These are phyloP conservation scores for Aspergillus sp. DNA, from an alignment of 2,329 filamentous ascomycete genomes.

Conservation along the genomic window DNA sequence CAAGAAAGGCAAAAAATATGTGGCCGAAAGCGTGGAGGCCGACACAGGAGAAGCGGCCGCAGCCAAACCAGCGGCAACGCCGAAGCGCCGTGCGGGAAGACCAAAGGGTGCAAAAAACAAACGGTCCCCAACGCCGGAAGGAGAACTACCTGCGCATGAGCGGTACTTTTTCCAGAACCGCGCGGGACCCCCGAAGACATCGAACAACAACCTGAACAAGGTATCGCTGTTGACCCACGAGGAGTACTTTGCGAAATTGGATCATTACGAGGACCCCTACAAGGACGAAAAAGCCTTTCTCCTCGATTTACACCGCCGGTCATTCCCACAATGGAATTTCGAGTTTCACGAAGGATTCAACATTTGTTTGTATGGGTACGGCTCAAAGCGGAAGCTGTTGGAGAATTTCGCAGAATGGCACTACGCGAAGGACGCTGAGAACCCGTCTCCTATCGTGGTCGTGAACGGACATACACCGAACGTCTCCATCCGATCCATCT, in stretches of 20 bases:
- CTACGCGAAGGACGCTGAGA: constrained; percentile 45
- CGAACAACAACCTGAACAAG: constrained; percentile 76
- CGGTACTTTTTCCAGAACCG: constrained; percentile 92
- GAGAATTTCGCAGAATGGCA: constrained; percentile 72
- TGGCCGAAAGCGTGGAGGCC: constrained; percentile 33
- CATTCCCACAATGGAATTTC: constrained; percentile 89
- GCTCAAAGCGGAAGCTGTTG: constrained; percentile 77
- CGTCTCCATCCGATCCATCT: constrained; percentile 45
- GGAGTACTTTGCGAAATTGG: constrained; percentile 76
- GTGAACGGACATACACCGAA: constrained; percentile 74
- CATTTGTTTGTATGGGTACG: constrained; percentile 88
- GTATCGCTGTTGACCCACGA: constrained; percentile 81
- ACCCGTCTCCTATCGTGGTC: constrained; percentile 66
- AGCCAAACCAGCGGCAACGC: constrained; percentile 48
- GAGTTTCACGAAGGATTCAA: constrained; percentile 85
- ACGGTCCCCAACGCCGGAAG: constrained; percentile 75
- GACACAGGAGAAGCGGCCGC: constrained; percentile 36
- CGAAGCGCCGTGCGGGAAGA: constrained; percentile 55
- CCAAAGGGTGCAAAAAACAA: constrained; percentile 58
- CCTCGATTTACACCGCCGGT: constrained; percentile 71
- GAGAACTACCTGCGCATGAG: constrained; percentile 81
- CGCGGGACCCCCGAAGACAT: constrained; percentile 77
- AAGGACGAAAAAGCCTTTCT: constrained; percentile 68
- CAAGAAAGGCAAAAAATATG: constrained; percentile 21
- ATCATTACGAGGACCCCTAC: constrained; percentile 67